Base-by-base conservation (phyloP, 257 asterid genomes). In the Ballota nigra region DNA sequence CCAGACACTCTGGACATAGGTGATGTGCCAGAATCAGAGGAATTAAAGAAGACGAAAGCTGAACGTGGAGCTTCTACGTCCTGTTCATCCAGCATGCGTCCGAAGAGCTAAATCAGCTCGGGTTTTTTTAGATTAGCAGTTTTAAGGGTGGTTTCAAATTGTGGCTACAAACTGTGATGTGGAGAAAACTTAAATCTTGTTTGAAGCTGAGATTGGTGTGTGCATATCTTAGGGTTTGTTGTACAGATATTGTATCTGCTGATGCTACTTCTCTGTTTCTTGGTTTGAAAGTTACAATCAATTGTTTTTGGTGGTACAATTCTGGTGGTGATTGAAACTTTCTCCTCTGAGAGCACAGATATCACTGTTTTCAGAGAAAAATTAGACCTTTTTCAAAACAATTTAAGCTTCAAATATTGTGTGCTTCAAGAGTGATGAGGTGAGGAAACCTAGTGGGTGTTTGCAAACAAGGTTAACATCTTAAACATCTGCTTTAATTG, bases 1-100 rank as follows among this genome's bases (percentile, higher is more conserved):
- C 98, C 97, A 0, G 96, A 90, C 58, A 76, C 86, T 40, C 78
- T 90, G 78, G 95, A 92, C 86, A 90, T 92, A 19, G 97, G 96
- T 13, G 98, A 92, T 24, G 95, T 88, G 78, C 83, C 95, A 9
- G 97, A 86, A 66, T 57, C 82, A 2, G n/a, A n/a, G n/a, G n/a
- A n/a, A n/a, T n/a, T n/a, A n/a, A n/a, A n/a, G n/a, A n/a, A n/a
- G n/a, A n/a, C n/a, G n/a, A 67, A 22, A 7, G 73, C 55, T 15
- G 88, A 81, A 77, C 70, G 72, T 12, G 84, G 83, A 72, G 80
- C 87, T 71, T 85, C 96, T 4, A 72, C 94, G 64, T 88, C 92
- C 29, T 79, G 83, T 70, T 55, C 86, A 7, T 78, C 88, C 47
- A 75, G 77, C 75, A 19, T 38, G 36, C 53, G 77, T 34, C 57